Evolutionary conservation across 1,284 basidiomycete genomes (phyloP).

Genomic region (Leccinum griseonigrum): DNA sequence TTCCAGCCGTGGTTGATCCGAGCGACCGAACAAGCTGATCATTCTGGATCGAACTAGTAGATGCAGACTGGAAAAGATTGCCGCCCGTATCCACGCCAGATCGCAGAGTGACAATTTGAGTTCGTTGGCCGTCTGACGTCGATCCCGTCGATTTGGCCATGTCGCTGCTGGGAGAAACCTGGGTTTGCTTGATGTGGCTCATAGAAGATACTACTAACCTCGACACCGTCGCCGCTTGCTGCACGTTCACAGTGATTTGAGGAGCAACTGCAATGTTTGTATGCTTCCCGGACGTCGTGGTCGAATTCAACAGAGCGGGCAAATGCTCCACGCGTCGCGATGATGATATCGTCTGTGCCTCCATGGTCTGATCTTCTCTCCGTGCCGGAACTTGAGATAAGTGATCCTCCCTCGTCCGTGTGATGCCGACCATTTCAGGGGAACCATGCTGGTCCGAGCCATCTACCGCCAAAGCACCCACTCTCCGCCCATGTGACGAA

Average conservation of each 20-base stretch:
- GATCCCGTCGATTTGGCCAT: not conserved
- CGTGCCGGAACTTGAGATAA: not conserved
- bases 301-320: not conserved
- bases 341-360: not conserved
- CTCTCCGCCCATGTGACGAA: not conserved
- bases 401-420: not conserved
- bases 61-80: not conserved
- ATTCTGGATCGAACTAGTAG: not conserved
- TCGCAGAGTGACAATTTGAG: not conserved
- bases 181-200: not conserved
- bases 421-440: not conserved
- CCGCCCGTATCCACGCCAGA: not conserved
- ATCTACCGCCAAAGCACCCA: not conserved
- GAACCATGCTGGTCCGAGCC: not conserved
- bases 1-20: not conserved
- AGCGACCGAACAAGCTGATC: not conserved
- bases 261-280: not conserved
- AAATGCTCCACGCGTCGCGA: not conserved
- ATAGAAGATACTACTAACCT: conserved; percentile 5
- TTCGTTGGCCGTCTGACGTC: not conserved
- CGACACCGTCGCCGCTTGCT: not conserved
- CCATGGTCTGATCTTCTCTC: not conserved
- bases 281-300: not conserved
- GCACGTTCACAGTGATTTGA: not conserved
- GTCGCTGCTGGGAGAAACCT: conserved; percentile 4